These are phyloP conservation scores for Simmondsia chinensis DNA, from an alignment of 148 eudicot genomes.

Conservation along the genomic window DNA sequence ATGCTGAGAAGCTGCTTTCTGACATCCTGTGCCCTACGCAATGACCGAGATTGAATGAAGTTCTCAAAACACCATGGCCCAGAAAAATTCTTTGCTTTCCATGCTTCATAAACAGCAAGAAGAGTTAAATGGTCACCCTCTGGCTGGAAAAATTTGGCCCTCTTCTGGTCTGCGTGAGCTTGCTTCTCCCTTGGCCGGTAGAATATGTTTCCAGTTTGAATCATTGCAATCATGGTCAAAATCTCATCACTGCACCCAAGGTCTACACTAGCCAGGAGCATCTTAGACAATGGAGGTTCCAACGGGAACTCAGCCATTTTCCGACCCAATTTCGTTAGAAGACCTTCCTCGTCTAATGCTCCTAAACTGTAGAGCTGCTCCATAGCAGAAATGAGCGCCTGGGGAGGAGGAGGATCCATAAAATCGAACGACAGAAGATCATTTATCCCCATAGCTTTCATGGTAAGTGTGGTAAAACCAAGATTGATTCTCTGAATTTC, in stretches of 20 bases:
- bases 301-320: constrained; percentile 95
- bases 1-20: constrained; percentile 87
- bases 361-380: constrained; percentile 87
- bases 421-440: constrained; percentile 83
- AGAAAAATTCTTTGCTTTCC: constrained; percentile 89
- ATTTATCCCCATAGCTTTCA: constrained; percentile 96
- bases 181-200: constrained; percentile 94
- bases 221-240: constrained; percentile 94
- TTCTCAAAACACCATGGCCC: constrained; percentile 96
- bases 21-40: constrained; percentile 95
- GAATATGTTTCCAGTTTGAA: constrained; percentile 83
- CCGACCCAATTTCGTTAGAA: constrained; percentile 78
- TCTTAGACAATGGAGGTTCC: constrained; percentile 86
- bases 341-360: constrained; percentile 92
- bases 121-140: constrained; percentile 94
- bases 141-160: constrained; percentile 92
- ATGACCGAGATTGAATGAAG: constrained; percentile 83
- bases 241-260: constrained; percentile 97
- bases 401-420: constrained; percentile 97
- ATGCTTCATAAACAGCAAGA: constrained; percentile 96
- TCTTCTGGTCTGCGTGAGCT: constrained; percentile 88
- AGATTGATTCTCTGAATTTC: constrained; percentile 92
- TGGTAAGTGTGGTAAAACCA: constrained; percentile 49
- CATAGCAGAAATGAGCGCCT: constrained; percentile 93
- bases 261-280: constrained; percentile 91